Base-by-base conservation (phyloP, 805 yeast species). In the Wickerhamomyces pijperi region DNA sequence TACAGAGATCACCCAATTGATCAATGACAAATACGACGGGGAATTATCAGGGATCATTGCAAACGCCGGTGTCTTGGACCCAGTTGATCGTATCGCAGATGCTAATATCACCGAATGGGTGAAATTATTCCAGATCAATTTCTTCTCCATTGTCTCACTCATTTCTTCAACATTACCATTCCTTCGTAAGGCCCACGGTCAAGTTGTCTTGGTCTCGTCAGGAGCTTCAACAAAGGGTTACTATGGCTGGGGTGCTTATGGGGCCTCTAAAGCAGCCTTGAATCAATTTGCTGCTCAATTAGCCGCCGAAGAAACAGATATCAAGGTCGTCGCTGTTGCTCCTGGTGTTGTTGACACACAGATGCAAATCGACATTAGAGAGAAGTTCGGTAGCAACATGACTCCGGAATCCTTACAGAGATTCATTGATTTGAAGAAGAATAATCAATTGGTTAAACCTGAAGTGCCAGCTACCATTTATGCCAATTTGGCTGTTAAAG, bases 341-440 rank as follows among this genome's bases (percentile, higher is more conserved):
- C 97, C 97, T 0, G 97, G 98, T 4, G 94, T 86, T 2, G 97
- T 92, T 2, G 85, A 85, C 54, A 90, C 98, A 1, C 65, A 65
- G 17, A 90, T 92, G 97, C 97, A 92, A 61, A 56, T 47, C 7
- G 79, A 76, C 39, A 87, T 90, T 41, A 74, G 97, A 49, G 80
- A 74, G 15, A 67, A 59, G 34, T 75, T 73, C 46, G 76, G 78
- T 2, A 45, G 50, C 4, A 63, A 64, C 20, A 88, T 88, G 96
- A 64, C 69, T 0, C 61, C 66, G 1, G 76, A 70, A 16, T 71
- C 76, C 4, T 67, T 75, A 45, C 61, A 74, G 38, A 65, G 78
- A 44, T 90, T 90, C 59, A 61, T 67, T 5, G 79, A 77, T 28
- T 62, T 90, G 43, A 76, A 84, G 51, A 44, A 63, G 16, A 66